phyloP scores from a whole-genome alignment of 805 yeast genomes.

The Suhomyces prunicola region DNA sequence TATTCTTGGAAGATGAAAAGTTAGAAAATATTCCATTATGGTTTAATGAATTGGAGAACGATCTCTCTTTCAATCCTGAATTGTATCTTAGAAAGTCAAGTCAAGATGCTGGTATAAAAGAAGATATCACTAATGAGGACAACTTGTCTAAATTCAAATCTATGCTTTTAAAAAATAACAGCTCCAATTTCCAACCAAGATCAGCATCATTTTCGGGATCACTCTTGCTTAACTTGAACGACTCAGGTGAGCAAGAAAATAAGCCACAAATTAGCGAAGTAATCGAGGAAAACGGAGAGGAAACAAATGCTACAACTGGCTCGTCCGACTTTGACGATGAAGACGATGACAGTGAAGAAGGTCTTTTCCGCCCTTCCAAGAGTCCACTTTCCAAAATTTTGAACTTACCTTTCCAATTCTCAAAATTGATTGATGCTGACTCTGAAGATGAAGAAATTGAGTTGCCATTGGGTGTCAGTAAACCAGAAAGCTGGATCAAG shows the following conservation, averaged over 20 bases:
- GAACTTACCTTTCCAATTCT: constrained; percentile 25
- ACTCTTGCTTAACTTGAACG: constrained; percentile 14
- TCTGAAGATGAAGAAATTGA: constrained; percentile 81
- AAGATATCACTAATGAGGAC: constrained; percentile 48
- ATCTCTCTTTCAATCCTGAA: constrained; percentile 16
- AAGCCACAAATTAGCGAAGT: not conserved
- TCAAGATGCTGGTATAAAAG: constrained; percentile 7
- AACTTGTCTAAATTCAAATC: constrained; percentile 40
- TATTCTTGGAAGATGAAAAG: constrained; percentile 86
- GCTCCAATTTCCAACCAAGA: constrained; percentile 32
- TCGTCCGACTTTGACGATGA: constrained; percentile 31
- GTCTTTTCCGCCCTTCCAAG: not conserved
- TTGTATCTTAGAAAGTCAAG: constrained; percentile 8
- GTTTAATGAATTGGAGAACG: constrained; percentile 79
- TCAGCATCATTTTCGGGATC: constrained; percentile 41
- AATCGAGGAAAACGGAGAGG: constrained; percentile 8
- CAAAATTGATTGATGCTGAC: constrained; percentile 57
- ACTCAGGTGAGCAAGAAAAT: constrained; percentile 2
- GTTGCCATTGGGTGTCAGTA: constrained; percentile 84
- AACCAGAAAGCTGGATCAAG: constrained; percentile 75
- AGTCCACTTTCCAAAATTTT: constrained; percentile 17
- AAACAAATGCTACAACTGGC: constrained; percentile 10
- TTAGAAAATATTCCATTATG: constrained; percentile 90
- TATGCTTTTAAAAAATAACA: constrained; percentile 30
- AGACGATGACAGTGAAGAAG: constrained; percentile 28